Evolutionary conservation across 805 yeast genomes (phyloP).

Genomic region (Metschnikowia hibisci): DNA sequence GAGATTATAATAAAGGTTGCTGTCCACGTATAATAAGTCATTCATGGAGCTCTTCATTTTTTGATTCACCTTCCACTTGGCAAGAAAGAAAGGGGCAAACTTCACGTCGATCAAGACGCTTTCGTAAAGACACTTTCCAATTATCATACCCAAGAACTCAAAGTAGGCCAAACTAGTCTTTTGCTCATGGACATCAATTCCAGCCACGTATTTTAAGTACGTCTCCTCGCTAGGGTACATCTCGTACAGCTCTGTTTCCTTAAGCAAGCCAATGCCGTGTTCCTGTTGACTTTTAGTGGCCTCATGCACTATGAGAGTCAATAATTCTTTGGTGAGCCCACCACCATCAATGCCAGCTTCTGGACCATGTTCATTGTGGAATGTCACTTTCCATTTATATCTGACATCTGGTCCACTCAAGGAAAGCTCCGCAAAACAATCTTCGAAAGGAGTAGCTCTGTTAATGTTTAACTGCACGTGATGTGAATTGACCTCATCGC

Average conservation of each 20-base stretch:
- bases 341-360: slow-evolving; percentile 98
- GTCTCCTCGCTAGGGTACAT: slow-evolving; percentile 71
- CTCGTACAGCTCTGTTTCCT: slow-evolving; percentile 48
- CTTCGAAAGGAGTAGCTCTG: slow-evolving; percentile 68
- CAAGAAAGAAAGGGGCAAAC: slow-evolving; percentile 81
- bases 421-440: slow-evolving; percentile 62
- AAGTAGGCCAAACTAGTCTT: slow-evolving; percentile 28
- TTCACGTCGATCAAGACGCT: slow-evolving; percentile 74
- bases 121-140: slow-evolving; percentile 89
- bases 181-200: slow-evolving; percentile 29
- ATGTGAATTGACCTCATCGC: slow-evolving; percentile 12
- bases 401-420: slow-evolving; percentile 54
- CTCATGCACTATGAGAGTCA: slow-evolving; percentile 66
- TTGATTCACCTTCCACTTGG: slow-evolving; percentile 54
- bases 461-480: slow-evolving; percentile 52
- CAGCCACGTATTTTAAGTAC: slow-evolving; percentile 28
- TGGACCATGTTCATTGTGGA: slow-evolving; percentile 64
- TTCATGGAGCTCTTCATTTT: slow-evolving; percentile 60
- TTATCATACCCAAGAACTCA: slow-evolving; percentile 71
- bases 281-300: slow-evolving; percentile 48
- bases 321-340: slow-evolving; percentile 87
- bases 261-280: slow-evolving; percentile 30
- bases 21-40: slow-evolving; percentile 71
- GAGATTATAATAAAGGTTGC: slow-evolving; percentile 59
- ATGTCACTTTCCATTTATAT: slow-evolving; percentile 55